These are phyloP conservation scores for Sporothrix humicola DNA, from an alignment of 2,329 filamentous ascomycete species.

Conservation along the genomic window DNA sequence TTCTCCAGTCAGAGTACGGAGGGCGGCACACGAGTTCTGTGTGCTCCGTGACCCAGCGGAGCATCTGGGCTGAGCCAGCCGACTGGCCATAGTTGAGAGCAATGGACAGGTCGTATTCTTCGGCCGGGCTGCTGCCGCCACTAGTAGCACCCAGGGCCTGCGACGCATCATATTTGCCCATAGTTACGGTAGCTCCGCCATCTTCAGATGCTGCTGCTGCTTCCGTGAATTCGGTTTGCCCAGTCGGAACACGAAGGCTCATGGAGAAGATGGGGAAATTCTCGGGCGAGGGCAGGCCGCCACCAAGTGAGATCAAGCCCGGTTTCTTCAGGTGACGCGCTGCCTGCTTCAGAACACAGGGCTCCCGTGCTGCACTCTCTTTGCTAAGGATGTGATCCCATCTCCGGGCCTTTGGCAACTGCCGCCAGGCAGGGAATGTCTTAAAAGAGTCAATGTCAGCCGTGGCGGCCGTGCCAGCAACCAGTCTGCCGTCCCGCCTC, in stretches of 20 bases:
- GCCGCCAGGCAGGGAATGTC: slow-evolving; percentile 54
- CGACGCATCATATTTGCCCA: slow-evolving; percentile 83
- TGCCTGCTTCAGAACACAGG: slow-evolving; percentile 80
- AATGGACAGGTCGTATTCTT: slow-evolving; percentile 75
- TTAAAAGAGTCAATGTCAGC: slow-evolving; percentile 86
- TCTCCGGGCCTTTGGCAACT: slow-evolving; percentile 77
- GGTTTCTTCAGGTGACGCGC: slow-evolving; percentile 79
- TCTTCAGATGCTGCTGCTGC: slow-evolving; percentile 59
- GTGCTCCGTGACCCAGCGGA: slow-evolving; percentile 92
- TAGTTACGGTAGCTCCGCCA: slow-evolving; percentile 64
- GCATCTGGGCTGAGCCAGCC: slow-evolving; percentile 80
- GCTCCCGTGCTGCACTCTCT: slow-evolving; percentile 66
- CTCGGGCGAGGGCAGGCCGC: slow-evolving; percentile 84
- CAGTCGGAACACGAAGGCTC: slow-evolving; percentile 71
- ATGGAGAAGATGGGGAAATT: slow-evolving; percentile 91
- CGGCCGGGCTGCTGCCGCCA: slow-evolving; percentile 41
- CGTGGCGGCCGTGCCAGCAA: slow-evolving; percentile 76
- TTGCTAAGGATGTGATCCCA: slow-evolving; percentile 74
- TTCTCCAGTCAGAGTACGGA: slow-evolving; percentile 89
- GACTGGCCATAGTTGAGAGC: slow-evolving; percentile 94
- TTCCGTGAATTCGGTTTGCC: slow-evolving; percentile 71
- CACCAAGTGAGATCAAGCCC: slow-evolving; percentile 88
- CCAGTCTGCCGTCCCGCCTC: slow-evolving; percentile 71
- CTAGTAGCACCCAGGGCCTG: slow-evolving; percentile 50
- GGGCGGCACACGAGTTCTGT: slow-evolving; percentile 88